A percentile compares a stretch with the other conserved stretches of the same genome.
phyloP scores from a whole-genome alignment of 2,329 filamentous ascomycete genomes.

The Xylariaceae sp. region DNA sequence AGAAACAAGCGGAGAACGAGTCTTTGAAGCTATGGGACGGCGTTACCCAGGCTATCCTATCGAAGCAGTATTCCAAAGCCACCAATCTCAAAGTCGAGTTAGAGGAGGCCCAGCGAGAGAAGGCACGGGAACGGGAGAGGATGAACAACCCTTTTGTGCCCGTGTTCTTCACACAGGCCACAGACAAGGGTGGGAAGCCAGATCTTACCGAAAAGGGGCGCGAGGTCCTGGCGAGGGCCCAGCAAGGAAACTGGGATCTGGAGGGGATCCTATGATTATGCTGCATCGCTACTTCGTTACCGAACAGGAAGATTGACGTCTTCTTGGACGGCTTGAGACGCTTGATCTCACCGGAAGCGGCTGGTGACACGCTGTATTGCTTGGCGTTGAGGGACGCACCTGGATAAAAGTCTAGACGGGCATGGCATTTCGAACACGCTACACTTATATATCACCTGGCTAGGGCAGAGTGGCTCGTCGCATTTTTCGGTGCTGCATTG shows the following conservation, averaged over 20 bases:
- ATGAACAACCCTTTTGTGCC: constrained; percentile 69
- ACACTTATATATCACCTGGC: no score
- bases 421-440: no score
- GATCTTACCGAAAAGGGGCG: constrained; percentile 50
- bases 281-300: constrained; percentile 1
- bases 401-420: no score
- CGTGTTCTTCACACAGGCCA: constrained; percentile 71
- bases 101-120: constrained; percentile 82
- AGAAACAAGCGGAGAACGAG: constrained; percentile 81
- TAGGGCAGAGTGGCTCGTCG: no score
- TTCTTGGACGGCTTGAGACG: no score
- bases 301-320: no score
- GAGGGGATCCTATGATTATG: constrained; percentile 36
- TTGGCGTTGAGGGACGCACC: no score
- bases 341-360: no score
- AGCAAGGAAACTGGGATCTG: constrained; percentile 48
- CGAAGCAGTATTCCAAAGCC: constrained; percentile 78
- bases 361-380: no score
- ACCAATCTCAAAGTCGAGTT: constrained; percentile 86
- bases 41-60: constrained; percentile 78
- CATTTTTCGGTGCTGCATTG: no score
- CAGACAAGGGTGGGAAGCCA: constrained; percentile 51
- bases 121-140: constrained; percentile 72
- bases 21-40: constrained; percentile 80
- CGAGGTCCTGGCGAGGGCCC: constrained; percentile 45